Evolutionary conservation across 176 grass and related monocot genomes (phyloP), one percentile per base, ranked within the genome.

Genomic region (Triticum aestivum): DNA sequence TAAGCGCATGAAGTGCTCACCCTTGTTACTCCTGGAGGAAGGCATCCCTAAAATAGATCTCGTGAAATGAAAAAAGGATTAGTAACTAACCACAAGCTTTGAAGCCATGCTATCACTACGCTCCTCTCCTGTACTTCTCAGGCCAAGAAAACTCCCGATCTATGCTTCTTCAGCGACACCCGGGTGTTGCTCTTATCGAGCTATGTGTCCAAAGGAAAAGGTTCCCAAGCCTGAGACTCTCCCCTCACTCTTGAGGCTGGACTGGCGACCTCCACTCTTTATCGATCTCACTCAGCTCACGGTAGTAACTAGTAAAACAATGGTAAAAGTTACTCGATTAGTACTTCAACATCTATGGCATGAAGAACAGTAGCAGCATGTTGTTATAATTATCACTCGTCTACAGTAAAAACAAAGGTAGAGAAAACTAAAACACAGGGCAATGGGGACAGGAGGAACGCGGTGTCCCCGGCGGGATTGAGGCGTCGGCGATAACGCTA

Each of bases 51-150:
- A 17, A 72, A 62, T 33, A 58, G 54, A 81, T 70, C 75, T 86
- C 79, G 12, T 32, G 26, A 72, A 68, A 82, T n/a, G 64, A 33
- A 17, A 75, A 30, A 66, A 33, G n/a, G 59, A 73, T 83, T 69
- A 42, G 85, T 62, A 71, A 89, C 90, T 92, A 69, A 92, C 90
- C 90, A 92, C 90, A 49, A 92, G 90, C 79, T 92, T 92, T 12
- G 83, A 86, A 66, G 87, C 78, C 81, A 80, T 85, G 54, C 73
- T 86, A 86, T 24, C 33, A 79, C 75, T 79, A 77, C 45, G 47
- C 75, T 61, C 47, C 75, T 78, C 84, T 77, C 63, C 69, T 69
- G 75, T 83, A 37, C 20, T 42, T 76, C n/a, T 70, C 47, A 37
- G 35, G 61, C 33, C 33, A 59, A 69, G 74, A 69, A 44, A 86